Evolutionary conservation across 2,329 filamentous ascomycete species (phyloP), one percentile per base, ranked within the genome.

Genomic region (Fusarium tupiense): DNA sequence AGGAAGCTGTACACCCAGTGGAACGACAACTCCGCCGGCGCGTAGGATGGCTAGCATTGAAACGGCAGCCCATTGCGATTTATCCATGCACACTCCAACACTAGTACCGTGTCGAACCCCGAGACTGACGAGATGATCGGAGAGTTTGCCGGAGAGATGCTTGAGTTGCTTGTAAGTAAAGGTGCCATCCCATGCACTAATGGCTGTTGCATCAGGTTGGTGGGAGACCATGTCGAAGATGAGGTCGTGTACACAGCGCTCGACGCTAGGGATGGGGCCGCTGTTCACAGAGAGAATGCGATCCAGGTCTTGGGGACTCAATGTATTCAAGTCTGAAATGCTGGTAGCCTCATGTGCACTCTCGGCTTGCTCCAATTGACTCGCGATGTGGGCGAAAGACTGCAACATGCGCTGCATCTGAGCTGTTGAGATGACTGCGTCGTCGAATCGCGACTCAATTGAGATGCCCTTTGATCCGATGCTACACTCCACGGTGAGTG

Each of bases 51-150:
- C 57, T 1, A 65, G 57, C 46, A 62, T 46, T 5, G 46, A 59
- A 17, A 59, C 19, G 10, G 56, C 41, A 16, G 31, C 37, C 62
- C 40, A 61, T 19, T n/a, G 57, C 0, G 57, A 65, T n/a, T 65
- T 65, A 13, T 65, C 38, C 62, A 65, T 53, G 20, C 62, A 65
- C 1, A 65, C 31, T 5, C 62, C 62, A 2, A 65, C 62, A 2
- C 43, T 52, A 13, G 44, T 31, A 1, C 26, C 44, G 13, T 50
- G 44, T 1, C 35, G 20, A 16, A 61, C 35, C 6, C 58, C 58
- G 5, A 61, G 44, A 24, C 20, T 24, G 8, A 53, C 35, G 5
- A 61, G 44, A 10, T 61, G 22, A 2, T 52, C 26, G 4, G 58
- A 52, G 3, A 61, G 31, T 22, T 49, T 59, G 5, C 20, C 33